Evolutionary conservation across 2,329 filamentous ascomycete genomes (phyloP), one percentile per base, ranked within the genome.

Genomic region (Trichoderma sp.): DNA sequence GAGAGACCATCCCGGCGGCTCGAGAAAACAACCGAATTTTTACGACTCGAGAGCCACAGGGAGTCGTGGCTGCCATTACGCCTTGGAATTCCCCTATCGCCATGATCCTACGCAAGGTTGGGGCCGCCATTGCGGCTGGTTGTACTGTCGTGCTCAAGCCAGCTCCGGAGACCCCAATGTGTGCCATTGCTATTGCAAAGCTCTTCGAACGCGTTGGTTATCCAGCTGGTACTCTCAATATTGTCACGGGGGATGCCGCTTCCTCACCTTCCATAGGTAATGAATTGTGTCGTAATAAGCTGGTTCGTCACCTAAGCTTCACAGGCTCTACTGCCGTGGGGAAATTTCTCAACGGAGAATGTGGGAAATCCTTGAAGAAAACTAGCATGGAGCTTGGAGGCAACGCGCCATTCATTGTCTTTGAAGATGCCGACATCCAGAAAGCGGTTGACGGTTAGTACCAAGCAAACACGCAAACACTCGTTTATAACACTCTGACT

Each of bases 81-180:
- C 36, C 36, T 39, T 39, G 36, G 36, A 39, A 39, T 17, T 39
- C 36, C 36, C 36, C 36, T 39, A 39, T 39, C 15, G 36, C 36
- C 36, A 39, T 39, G 43, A 47, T 47, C 43, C 4, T 20, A 3
- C 43, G 43, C n/a, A 47, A 47, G 1, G 43, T 47, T 47, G n/a
- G 43, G 43, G 43, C 43, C 8, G 43, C 43, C 43, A 47, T 47
- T 47, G 43, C n/a, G n/a, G 43, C 43, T 20, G n/a, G 43, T 47
- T 47, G 43, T 47, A 92, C 91, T 0, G 92, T 93, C 86, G 85
- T 94, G 15, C 84, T 87, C 26, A 93, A 93, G 81, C 89, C 91
- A 1, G 89, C 87, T 6, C 90, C 90, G 2, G 90, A 92, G 79
- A 94, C 92, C 1, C 92, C 92, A 0, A 88, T 93, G 77, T 92